Evolutionary conservation across 768 basidiomycete genomes (phyloP).

Genomic region (Chlorophyllum brunneum): DNA sequence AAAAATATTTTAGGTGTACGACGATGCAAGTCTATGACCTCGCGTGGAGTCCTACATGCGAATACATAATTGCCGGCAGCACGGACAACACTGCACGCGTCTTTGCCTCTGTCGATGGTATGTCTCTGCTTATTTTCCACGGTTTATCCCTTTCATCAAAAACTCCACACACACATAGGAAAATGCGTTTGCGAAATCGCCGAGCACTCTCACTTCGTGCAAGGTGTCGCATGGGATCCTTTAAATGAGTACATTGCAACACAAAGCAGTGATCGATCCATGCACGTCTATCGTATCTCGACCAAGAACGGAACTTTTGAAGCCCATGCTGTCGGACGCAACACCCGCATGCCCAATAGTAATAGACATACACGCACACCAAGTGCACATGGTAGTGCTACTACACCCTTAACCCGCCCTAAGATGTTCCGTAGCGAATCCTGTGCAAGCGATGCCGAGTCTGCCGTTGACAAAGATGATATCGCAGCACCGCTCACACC

Average conservation of each 20-base stretch:
- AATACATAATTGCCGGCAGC: slow-evolving; percentile 92
- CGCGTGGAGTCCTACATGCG: slow-evolving; percentile 95
- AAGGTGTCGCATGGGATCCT: slow-evolving; percentile 99
- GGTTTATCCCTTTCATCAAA: slow-evolving; percentile 14
- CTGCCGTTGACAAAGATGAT: slow-evolving; percentile 36
- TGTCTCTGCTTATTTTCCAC: slow-evolving; percentile 17
- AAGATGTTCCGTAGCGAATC: slow-evolving; percentile 67
- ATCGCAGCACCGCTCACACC: slow-evolving; percentile 50
- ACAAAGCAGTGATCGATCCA: slow-evolving; percentile 92
- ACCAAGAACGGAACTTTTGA: slow-evolving; percentile 81
- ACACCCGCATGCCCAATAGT: slow-evolving; percentile 66
- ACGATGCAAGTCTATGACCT: slow-evolving; percentile 97
- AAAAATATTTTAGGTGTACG: slow-evolving; percentile 63
- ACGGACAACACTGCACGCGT: slow-evolving; percentile 94
- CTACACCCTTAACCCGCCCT: slow-evolving; percentile 40
- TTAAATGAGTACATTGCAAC: slow-evolving; percentile 96
- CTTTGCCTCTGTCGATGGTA: slow-evolving; percentile 72
- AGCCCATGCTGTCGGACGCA: slow-evolving; percentile 88
- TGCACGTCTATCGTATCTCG: slow-evolving; percentile 88
- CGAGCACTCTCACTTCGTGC: slow-evolving; percentile 95
- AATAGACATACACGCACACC: slow-evolving; percentile 71
- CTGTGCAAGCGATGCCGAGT: slow-evolving; percentile 71
- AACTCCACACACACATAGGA: slow-evolving; percentile 48
- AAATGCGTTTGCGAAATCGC: slow-evolving; percentile 87
- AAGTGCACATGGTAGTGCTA: slow-evolving; percentile 41